These are phyloP conservation scores for Umbelopsis vinacea DNA, from an alignment of 192 early-diverging fungal species.

Conservation along the genomic window DNA sequence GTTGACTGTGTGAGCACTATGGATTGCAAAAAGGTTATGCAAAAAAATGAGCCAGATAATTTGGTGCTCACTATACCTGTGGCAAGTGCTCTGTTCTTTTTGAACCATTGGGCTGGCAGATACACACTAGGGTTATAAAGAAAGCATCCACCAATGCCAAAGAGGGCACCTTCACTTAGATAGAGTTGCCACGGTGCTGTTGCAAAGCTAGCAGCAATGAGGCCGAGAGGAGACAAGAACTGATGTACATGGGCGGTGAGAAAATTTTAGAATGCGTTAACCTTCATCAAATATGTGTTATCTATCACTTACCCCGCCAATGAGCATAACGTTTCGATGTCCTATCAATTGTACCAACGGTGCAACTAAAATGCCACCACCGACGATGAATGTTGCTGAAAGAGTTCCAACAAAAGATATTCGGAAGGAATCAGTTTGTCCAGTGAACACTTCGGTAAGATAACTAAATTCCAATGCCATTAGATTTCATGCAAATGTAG, in stretches of 20 bases:
- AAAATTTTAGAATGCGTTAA: neutral
- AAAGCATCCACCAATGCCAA: conserved; percentile 59
- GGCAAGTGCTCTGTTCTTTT: conserved; percentile 56
- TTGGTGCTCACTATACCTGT: conserved; percentile 43
- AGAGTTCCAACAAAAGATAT: conserved; percentile 44
- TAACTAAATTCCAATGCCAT: conserved; percentile 8
- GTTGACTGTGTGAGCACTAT: neutral
- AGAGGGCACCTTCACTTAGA: conserved; percentile 64
- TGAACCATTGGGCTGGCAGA: conserved; percentile 68
- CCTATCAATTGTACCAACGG: conserved; percentile 36
- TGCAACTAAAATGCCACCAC: conserved; percentile 34
- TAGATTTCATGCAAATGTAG: neutral
- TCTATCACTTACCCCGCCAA: conserved; percentile 22
- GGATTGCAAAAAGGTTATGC: neutral
- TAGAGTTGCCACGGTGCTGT: conserved; percentile 70
- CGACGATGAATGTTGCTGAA: conserved; percentile 20
- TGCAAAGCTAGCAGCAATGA: conserved; percentile 63
- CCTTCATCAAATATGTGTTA: neutral
- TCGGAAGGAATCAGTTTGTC: conserved; percentile 21
- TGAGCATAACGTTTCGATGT: conserved; percentile 30
- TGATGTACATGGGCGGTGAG: neutral
- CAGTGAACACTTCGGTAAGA: conserved; percentile 30
- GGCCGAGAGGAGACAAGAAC: conserved; percentile 49
- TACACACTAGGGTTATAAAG: conserved; percentile 60
- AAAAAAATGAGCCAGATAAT: neutral